Conservation (phyloP, 2,329 filamentous ascomycete genomes). For the Lojkania enalia region DNA sequence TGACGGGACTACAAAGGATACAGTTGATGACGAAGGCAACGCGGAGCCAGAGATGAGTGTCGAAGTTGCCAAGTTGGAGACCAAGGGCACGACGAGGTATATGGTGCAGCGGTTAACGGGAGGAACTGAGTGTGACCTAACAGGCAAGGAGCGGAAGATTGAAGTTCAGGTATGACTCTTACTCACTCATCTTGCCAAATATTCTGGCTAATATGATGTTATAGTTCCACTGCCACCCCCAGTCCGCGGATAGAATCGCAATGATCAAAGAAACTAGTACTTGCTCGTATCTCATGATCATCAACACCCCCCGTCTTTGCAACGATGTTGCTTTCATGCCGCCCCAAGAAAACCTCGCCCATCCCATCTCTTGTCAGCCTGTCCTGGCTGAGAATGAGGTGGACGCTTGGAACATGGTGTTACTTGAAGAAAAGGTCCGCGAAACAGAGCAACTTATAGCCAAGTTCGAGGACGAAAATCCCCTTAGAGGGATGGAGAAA, state of each 20-base stretch:
- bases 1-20: constrained; percentile 35
- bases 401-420: constrained; percentile 47
- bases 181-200: constrained; percentile 8
- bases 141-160: constrained; percentile 76
- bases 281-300: constrained; percentile 89
- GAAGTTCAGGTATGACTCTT: constrained; percentile 67
- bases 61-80: constrained; percentile 67
- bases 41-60: constrained; percentile 27
- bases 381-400: constrained; percentile 65
- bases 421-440: constrained; percentile 36
- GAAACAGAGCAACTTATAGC: constrained; percentile 31
- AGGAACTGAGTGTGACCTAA: constrained; percentile 85
- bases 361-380: constrained; percentile 74
- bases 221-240: constrained; percentile 75
- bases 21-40: constrained; percentile 34
- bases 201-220: constrained; percentile 10
- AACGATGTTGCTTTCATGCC: constrained; percentile 85
- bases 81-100: constrained; percentile 82
- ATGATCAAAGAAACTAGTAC: constrained; percentile 94
- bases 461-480: constrained; percentile 29
- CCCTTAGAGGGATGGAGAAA: constrained; percentile 38
- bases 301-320: constrained; percentile 87
- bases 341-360: constrained; percentile 74
- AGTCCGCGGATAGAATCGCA: constrained; percentile 74
- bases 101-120: constrained; percentile 79